phyloP scores from a whole-genome alignment of 1,284 basidiomycete species.

The Entoloma clypeatum region DNA sequence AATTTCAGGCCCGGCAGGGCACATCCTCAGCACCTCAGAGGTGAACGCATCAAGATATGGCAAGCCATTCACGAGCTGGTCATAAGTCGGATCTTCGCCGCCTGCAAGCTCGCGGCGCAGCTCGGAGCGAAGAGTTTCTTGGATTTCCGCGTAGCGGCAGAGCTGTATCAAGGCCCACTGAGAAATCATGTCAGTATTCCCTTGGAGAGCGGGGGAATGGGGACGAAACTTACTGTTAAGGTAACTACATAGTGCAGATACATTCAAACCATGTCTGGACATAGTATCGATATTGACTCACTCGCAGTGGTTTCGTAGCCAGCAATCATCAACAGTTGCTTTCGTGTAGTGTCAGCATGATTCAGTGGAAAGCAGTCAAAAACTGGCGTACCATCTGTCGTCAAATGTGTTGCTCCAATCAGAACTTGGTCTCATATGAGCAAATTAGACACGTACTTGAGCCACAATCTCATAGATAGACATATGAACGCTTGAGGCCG shows the following conservation, averaged over 20 bases:
- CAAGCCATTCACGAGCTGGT: conserved; percentile 41
- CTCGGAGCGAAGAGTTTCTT: conserved; percentile 49
- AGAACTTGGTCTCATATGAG: not conserved
- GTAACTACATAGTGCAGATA: conserved; percentile 1
- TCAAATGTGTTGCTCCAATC: not conserved
- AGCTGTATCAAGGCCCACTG: conserved; percentile 50
- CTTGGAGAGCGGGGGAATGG: no score
- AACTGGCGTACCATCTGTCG: no score
- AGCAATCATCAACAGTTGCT: conserved; percentile 10
- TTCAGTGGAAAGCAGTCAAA: no score
- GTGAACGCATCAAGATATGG: conserved; percentile 57
- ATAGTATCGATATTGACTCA: conserved; percentile 16
- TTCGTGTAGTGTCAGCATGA: no score
- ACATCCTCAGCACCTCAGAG: conserved; percentile 41
- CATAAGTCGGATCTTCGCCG: conserved; percentile 36
- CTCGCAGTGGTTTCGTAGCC: conserved; percentile 42
- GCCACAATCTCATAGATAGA: not conserved
- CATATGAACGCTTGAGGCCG: no score
- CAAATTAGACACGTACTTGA: not conserved
- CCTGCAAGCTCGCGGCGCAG: conserved; percentile 29
- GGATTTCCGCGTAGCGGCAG: conserved; percentile 41
- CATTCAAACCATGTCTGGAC: not conserved
- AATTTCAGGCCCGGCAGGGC: conserved; percentile 37
- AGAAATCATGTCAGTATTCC: not conserved
- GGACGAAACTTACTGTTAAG: conserved; percentile 28